These are phyloP conservation scores for Moesziomyces antarcticus DNA, from an alignment of 1,284 basidiomycete genomes.

Conservation along the genomic window DNA sequence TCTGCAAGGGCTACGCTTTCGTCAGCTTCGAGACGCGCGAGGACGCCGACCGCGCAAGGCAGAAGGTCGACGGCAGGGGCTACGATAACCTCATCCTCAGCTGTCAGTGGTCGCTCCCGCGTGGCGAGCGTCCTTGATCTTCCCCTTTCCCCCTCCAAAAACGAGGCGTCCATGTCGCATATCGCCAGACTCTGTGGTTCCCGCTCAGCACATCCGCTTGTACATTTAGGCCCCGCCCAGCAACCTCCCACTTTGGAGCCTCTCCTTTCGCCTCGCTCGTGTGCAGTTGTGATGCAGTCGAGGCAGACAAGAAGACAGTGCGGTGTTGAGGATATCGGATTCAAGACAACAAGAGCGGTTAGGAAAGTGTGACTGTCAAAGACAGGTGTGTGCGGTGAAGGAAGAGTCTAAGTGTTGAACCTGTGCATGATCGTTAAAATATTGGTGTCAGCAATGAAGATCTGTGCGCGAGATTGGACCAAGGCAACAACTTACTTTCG, in stretches of 20 bases:
- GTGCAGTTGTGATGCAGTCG: too few species aligned
- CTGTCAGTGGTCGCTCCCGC: constrained; percentile 79
- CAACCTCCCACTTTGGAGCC: constrained; percentile 5
- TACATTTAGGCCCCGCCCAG: constrained; percentile 33
- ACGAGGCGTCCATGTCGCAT: constrained; percentile 5
- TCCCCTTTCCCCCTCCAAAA: background rate
- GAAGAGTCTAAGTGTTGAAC: constrained; percentile 30
- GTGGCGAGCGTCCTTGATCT: constrained; percentile 60
- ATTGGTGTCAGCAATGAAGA: too few species aligned
- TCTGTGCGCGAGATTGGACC: too few species aligned
- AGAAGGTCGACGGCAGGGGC: constrained; percentile 91
- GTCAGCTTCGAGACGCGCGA: constrained; percentile 89
- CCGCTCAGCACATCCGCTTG: constrained; percentile 10
- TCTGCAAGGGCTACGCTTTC: constrained; percentile 95
- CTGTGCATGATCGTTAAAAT: constrained; percentile 9
- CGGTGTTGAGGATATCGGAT: constrained; percentile 20
- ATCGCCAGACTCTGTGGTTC: background rate
- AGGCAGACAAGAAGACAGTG: too few species aligned
- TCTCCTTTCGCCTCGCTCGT: constrained; percentile 3
- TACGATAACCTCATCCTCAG: constrained; percentile 89
- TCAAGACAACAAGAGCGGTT: constrained; percentile 2
- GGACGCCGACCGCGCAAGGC: constrained; percentile 86
- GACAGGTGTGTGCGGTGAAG: background rate
- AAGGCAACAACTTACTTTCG: constrained; percentile 56
- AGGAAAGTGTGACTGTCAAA: background rate